These are phyloP conservation scores for Pseudogymnoascus sp. DNA, from an alignment of 2,329 filamentous ascomycete genomes.

Conservation along the genomic window DNA sequence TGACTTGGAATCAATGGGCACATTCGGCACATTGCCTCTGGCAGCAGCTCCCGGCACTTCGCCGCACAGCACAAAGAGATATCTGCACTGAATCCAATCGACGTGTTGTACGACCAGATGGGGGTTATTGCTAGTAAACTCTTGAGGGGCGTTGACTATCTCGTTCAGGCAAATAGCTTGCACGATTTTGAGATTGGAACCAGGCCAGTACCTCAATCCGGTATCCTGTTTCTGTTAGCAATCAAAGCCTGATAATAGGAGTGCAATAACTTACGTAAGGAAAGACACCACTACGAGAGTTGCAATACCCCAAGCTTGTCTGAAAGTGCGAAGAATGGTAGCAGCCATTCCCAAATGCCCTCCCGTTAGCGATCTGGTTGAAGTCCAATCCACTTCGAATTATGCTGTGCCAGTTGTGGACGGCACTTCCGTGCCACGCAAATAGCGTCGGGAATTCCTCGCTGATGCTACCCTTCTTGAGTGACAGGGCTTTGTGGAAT, in stretches of 20 bases:
- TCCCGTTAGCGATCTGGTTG: conserved; percentile 51
- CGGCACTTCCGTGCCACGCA: conserved; percentile 73
- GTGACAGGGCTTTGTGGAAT: conserved; percentile 56
- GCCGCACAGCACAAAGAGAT: conserved; percentile 55
- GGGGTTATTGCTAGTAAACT: conserved; percentile 48
- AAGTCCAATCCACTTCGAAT: conserved; percentile 75
- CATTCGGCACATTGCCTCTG: not conserved
- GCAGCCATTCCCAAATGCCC: conserved; percentile 68
- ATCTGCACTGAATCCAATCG: conserved; percentile 86
- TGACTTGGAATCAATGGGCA: not conserved
- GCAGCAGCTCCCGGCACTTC: not conserved
- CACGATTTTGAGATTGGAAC: conserved; percentile 52
- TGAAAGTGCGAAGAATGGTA: conserved; percentile 61
- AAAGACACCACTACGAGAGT: conserved; percentile 10
- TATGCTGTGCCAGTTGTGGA: conserved; percentile 84
- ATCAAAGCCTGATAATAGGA: conserved; percentile 2
- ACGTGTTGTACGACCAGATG: conserved; percentile 65
- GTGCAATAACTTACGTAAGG: not conserved
- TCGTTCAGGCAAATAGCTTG: conserved; percentile 70
- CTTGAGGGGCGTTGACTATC: conserved; percentile 62
- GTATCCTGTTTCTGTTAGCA: conserved; percentile 10
- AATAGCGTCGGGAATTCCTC: conserved; percentile 57
- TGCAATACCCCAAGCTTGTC: conserved; percentile 37
- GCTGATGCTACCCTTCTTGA: conserved; percentile 28
- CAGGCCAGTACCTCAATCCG: conserved; percentile 44